Evolutionary conservation across 2,329 filamentous ascomycete genomes (phyloP), one percentile per base, ranked within the genome.

Genomic region (Fusarium devonianum): DNA sequence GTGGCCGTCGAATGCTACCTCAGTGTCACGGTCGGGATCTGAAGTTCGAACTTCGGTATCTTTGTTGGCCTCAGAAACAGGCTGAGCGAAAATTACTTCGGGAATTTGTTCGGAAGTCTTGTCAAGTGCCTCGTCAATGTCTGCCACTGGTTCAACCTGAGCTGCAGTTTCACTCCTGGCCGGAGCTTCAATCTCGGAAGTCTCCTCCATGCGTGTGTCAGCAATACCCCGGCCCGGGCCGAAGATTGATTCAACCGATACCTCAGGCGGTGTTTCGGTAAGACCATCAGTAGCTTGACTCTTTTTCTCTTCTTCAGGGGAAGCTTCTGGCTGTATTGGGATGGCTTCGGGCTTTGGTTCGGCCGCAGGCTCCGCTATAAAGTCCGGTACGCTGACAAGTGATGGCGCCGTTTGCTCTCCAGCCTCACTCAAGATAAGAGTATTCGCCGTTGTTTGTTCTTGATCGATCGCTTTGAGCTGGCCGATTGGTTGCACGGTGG

Each of bases 251-350:
- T 13, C 33, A 26, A 10, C 22, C 14, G 17, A 14, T n/a, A 10
- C 13, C 8, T 43, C 37, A 12, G 16, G 45, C 12, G 37, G 9
- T 34, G n/a, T 16, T 18, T 51, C 33, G 11, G 16, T n/a, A 25
- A 29, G 5, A 34, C 36, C 33, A 19, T 40, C 36, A 16, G 51
- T 48, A 26, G 13, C n/a, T 13, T 34, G 37, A 23, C 62, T 66
- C 13, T 54, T 47, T 30, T 61, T 64, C 49, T 63, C 70, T 56
- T 67, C 69, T 46, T 68, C 16, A 13, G 21, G 28, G 13, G 25
- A 29, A 18, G 33, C 25, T 13, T 14, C n/a, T 18, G 29, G 9
- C 19, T 35, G 45, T 19, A 5, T 12, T 22, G 22, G n/a, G 9
- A 29, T 34, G 12, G 17, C 11, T 9, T 23, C 25, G 18, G 16